Conservation (phyloP, 1,284 basidiomycete species). For the Tetrapyrgos nigripes region DNA sequence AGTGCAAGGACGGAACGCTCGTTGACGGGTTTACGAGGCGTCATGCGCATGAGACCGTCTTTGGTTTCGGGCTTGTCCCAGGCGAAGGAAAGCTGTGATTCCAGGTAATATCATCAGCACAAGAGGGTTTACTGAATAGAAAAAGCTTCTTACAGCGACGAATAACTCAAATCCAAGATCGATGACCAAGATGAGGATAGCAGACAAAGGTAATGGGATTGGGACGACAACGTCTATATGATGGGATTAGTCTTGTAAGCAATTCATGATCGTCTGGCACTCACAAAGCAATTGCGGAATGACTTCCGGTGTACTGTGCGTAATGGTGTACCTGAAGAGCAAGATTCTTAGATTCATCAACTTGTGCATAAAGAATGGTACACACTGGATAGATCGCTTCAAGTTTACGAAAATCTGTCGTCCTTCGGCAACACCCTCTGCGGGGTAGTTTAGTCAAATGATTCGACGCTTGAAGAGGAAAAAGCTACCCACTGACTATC, state of each 20-base stretch:
- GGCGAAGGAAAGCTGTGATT: constrained; percentile 63
- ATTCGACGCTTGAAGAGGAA: not conserved
- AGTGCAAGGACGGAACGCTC: constrained; percentile 58
- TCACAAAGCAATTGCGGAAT: constrained; percentile 69
- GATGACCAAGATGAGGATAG: constrained; percentile 73
- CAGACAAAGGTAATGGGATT: constrained; percentile 69
- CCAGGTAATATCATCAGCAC: not conserved
- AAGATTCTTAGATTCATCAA: not conserved
- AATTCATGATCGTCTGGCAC: constrained; percentile 21
- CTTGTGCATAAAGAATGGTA: constrained; percentile 1
- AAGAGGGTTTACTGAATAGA: not conserved
- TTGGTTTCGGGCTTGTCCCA: constrained; percentile 73
- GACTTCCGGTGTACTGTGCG: constrained; percentile 75
- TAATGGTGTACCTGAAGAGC: constrained; percentile 57
- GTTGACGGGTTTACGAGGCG: constrained; percentile 72
- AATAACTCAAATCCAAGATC: constrained; percentile 75
- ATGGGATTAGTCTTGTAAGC: not conserved
- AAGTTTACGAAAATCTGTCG: constrained; percentile 74
- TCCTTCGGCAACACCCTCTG: constrained; percentile 72
- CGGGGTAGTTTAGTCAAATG: constrained; percentile 5
- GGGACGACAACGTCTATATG: constrained; percentile 65
- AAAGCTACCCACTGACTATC: constrained; percentile 62
- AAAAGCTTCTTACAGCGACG: constrained; percentile 56
- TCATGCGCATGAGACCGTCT: constrained; percentile 71
- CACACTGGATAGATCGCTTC: constrained; percentile 71